Evolutionary conservation across 139 green algal species (phyloP).

Genomic region (Chlorella sp.): DNA sequence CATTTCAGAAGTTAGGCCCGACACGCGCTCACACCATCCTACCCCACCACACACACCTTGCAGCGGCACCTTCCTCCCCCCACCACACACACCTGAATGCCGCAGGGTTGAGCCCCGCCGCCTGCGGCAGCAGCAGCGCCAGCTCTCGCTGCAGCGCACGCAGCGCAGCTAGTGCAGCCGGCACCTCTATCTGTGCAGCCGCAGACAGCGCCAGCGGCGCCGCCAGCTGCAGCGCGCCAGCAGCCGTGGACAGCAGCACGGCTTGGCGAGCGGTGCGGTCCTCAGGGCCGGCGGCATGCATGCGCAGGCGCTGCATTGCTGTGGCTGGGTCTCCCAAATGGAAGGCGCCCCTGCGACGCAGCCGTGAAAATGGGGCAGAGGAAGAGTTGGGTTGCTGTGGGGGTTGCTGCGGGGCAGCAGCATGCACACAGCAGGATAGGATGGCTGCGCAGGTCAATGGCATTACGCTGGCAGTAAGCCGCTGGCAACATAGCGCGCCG

Average conservation of each 20-base stretch:
- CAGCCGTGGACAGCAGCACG: conserved; percentile 17
- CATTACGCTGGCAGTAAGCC: too few relatives aligned
- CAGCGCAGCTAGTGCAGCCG: conserved; percentile 40
- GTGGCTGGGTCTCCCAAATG: conserved; percentile 34
- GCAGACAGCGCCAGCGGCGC: conserved; percentile 25
- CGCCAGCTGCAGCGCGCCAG: conserved; percentile 22
- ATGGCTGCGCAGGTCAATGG: too few relatives aligned
- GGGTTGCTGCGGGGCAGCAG: too few relatives aligned
- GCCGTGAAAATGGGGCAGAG: neutral
- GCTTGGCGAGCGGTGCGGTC: conserved; percentile 39
- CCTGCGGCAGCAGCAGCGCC: conserved; percentile 53
- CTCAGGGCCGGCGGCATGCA: neutral
- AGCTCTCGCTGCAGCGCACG: conserved; percentile 60
- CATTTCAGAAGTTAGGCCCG: too few relatives aligned
- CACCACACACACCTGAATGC: conserved; percentile 69
- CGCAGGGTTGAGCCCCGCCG: conserved; percentile 77
- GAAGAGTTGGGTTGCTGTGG: too few relatives aligned
- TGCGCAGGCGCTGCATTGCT: conserved; percentile 41
- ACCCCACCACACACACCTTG: neutral
- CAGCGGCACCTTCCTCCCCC: neutral
- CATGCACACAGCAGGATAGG: too few relatives aligned
- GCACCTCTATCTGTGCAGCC: conserved; percentile 20
- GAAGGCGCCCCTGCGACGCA: conserved; percentile 40
- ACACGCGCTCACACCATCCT: neutral
- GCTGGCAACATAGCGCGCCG: too few relatives aligned